phyloP scores from a whole-genome alignment of 768 basidiomycete species.

The Neoboletus brunneissimus region DNA sequence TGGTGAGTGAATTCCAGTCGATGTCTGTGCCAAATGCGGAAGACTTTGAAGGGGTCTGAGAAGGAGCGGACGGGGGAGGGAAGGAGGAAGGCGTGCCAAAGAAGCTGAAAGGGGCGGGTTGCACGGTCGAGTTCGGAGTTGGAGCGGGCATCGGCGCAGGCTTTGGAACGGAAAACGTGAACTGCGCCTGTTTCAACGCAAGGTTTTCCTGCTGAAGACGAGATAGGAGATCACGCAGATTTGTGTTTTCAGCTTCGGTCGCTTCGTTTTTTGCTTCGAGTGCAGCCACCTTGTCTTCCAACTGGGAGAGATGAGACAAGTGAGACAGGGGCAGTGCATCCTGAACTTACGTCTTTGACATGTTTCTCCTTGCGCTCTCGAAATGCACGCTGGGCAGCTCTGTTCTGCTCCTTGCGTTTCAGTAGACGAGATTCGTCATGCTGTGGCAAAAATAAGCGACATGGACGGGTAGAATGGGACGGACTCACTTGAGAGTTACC shows the following conservation, averaged over 20 bases:
- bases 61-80: constrained; percentile 27
- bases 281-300: constrained; percentile 88
- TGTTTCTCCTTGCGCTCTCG: constrained; percentile 96
- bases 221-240: constrained; percentile 79
- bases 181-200: constrained; percentile 72
- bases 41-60: constrained; percentile 31
- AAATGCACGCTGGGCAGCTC: constrained; percentile 96
- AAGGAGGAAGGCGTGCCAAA: constrained; percentile 23
- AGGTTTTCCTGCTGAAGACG: constrained; percentile 88
- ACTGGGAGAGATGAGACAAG: constrained; percentile 39
- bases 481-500: constrained; percentile 36
- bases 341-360: constrained; percentile 81
- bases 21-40: constrained; percentile 27
- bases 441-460: constrained; percentile 8
- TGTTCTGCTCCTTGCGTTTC: constrained; percentile 96
- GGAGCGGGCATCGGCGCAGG: constrained; percentile 23
- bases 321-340: constrained; percentile 5
- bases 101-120: constrained; percentile 26
- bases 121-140: constrained; percentile 21
- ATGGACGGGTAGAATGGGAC: neutral
- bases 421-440: constrained; percentile 72
- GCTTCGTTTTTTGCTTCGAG: constrained; percentile 81
- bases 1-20: constrained; percentile 66
- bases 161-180: constrained; percentile 79
- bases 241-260: constrained; percentile 78